Conservation (phyloP, 805 yeast species). For the Cyberlindnera subsufficiens region DNA sequence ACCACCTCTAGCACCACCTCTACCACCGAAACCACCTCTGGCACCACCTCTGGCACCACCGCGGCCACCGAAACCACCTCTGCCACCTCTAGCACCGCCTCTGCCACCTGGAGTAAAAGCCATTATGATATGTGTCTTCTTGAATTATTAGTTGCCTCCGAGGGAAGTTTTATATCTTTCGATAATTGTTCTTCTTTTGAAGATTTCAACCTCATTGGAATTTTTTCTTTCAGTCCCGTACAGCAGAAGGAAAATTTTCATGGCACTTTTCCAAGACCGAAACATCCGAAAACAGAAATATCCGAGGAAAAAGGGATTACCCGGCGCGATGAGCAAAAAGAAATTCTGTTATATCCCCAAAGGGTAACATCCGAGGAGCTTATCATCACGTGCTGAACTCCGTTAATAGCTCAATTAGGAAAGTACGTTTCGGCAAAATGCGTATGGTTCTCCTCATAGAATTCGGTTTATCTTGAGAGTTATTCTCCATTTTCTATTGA, state of each 20-base stretch:
- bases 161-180: neutral
- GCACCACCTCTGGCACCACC: slow-evolving; percentile 37
- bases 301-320: slow-evolving; percentile 3
- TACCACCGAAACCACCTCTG: slow-evolving; percentile 29
- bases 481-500: too few relatives aligned
- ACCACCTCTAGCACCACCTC: slow-evolving; percentile 37
- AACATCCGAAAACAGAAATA: neutral
- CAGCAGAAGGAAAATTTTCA: neutral
- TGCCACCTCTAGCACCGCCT: slow-evolving; percentile 50
- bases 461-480: too few relatives aligned
- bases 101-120: slow-evolving; percentile 71
- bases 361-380: neutral
- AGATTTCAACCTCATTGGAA: too few relatives aligned
- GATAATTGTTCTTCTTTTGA: neutral
- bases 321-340: slow-evolving; percentile 13
- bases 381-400: neutral
- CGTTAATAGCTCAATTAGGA: neutral
- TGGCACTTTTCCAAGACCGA: neutral
- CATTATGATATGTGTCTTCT: slow-evolving; percentile 38
- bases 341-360: neutral
- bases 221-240: too few relatives aligned
- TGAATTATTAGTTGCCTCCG: slow-evolving; percentile 1
- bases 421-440: neutral
- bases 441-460: neutral
- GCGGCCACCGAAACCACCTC: slow-evolving; percentile 52